Percentiles rank a stretch among this genome's conserved stretches.
These are phyloP conservation scores for Talaromyces amestolkiae DNA, from an alignment of 2,329 filamentous ascomycete genomes.

Conservation along the genomic window DNA sequence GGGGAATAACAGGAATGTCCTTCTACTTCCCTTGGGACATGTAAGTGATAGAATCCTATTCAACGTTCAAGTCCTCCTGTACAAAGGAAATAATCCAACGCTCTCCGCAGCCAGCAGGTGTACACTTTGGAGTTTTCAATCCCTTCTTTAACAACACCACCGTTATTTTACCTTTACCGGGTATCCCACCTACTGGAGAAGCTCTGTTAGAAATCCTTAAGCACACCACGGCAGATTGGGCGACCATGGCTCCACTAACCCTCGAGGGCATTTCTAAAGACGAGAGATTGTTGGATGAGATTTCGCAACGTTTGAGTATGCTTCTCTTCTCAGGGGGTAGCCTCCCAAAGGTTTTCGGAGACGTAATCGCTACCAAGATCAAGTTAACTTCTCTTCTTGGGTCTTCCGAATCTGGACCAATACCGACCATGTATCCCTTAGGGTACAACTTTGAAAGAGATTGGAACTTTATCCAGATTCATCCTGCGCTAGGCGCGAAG, in stretches of 20 bases:
- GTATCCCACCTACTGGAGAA: constrained; percentile 6
- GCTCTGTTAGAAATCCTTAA: constrained; percentile 6
- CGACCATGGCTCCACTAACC: constrained; percentile 5
- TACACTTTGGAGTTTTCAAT: constrained; percentile 9
- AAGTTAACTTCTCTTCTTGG: neutral
- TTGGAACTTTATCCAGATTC: constrained; percentile 11
- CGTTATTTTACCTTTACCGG: constrained; percentile 8
- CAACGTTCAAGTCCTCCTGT: neutral
- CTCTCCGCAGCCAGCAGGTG: neutral
- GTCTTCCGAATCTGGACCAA: neutral
- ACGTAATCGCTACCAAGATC: constrained; percentile 4
- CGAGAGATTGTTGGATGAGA: neutral
- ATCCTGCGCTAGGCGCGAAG: constrained; percentile 1
- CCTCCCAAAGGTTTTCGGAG: neutral
- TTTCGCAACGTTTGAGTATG: constrained; percentile 3
- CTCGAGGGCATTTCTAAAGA: constrained; percentile 10
- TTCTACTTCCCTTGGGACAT: constrained; percentile 14
- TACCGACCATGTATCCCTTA: constrained; percentile 8
- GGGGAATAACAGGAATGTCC: constrained; percentile 10
- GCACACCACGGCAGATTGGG: constrained; percentile 6
- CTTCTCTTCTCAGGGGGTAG: constrained; percentile 8
- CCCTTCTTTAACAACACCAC: constrained; percentile 15
- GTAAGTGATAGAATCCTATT: neutral
- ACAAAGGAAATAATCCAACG: neutral
- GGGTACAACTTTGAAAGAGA: constrained; percentile 8